Evolutionary conservation across 2,329 filamentous ascomycete genomes (phyloP).

Genomic region (Aciculosporium take): DNA sequence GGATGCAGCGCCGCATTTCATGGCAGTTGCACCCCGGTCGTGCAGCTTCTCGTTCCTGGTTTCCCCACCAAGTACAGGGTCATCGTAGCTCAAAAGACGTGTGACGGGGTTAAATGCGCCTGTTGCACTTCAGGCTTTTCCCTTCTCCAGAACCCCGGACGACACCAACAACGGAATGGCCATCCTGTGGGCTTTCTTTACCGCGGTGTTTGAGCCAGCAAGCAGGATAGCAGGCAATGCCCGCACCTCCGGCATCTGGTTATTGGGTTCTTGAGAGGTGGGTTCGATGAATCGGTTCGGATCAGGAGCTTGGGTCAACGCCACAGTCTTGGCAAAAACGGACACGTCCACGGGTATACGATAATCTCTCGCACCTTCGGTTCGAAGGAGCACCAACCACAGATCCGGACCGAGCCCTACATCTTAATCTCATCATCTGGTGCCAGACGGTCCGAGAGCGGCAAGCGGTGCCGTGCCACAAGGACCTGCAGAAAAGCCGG

Average conservation of each 20-base stretch:
- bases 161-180: conserved; percentile 35
- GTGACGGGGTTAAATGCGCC: conserved; percentile 40
- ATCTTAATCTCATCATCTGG: conserved; percentile 17
- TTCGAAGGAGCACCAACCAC: conserved; percentile 53
- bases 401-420: conserved; percentile 29
- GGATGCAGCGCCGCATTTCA: conserved; percentile 37
- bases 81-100: conserved; percentile 29
- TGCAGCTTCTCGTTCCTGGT: conserved; percentile 25
- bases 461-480: conserved; percentile 47
- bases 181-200: conserved; percentile 30
- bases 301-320: conserved; percentile 30
- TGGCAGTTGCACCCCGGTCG: conserved; percentile 33
- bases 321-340: conserved; percentile 25
- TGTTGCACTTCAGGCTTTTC: conserved; percentile 36
- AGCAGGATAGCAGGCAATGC: conserved; percentile 30
- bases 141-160: conserved; percentile 32
- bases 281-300: conserved; percentile 35
- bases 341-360: conserved; percentile 25
- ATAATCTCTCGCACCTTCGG: conserved; percentile 42
- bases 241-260: conserved; percentile 30
- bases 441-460: conserved; percentile 37
- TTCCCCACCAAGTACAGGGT: conserved; percentile 28
- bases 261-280: conserved; percentile 24
- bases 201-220: conserved; percentile 37
- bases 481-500: conserved; percentile 40